Base-by-base conservation (phyloP, 139 green algal species). In the Penium margaritaceum region DNA sequence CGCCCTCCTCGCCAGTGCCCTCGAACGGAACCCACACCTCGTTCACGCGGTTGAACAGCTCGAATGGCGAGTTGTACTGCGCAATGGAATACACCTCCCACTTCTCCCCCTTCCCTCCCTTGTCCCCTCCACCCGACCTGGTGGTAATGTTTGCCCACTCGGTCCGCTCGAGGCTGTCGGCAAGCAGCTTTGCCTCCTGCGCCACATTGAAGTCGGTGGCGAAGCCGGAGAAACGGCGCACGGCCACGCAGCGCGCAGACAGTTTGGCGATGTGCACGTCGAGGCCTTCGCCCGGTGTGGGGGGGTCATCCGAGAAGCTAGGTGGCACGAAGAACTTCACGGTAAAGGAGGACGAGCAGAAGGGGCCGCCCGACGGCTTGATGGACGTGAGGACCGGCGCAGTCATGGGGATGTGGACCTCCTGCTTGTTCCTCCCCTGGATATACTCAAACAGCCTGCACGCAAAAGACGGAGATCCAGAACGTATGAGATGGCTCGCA, bases 371-470 rank as follows among this genome's bases (percentile, higher is more conserved):
- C 19, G 73, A 80, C 27, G 73, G 73, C 39, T 78, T 78, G 12
- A 80, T 68, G 44, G 67, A 47, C 0, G 73, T 80, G n/a, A 67
- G 27, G 2, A 78, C 73, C 30, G 73, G 73, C 21, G 73, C 73
- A n/a, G 73, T 80, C 73, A 80, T 80, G 34, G 46, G 47, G 4
- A 80, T 36, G 17, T 32, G 33, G 37, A 36, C 41, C 15, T 37
- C 33, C 44, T 80, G 72, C 0, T 78, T 37, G 58, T 80, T 80
- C n/a, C 29, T 36, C 15, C 73, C 73, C n/a, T 80, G 19, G 27
- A 80, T 80, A 67, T 80, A 80, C 39, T 77, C 32, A 12, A 80
- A 80, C 4, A 80, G 70, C 30, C 58, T 76, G 68, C n/a, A n/a
- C n/a, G n/a, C n/a, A n/a, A n/a, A n/a, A n/a, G n/a, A n/a, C n/a